Percentiles rank a stretch among this genome's conserved stretches.
Evolutionary conservation across 192 early-diverging fungal genomes (phyloP).

Genomic region (Entophlyctis helioformis): DNA sequence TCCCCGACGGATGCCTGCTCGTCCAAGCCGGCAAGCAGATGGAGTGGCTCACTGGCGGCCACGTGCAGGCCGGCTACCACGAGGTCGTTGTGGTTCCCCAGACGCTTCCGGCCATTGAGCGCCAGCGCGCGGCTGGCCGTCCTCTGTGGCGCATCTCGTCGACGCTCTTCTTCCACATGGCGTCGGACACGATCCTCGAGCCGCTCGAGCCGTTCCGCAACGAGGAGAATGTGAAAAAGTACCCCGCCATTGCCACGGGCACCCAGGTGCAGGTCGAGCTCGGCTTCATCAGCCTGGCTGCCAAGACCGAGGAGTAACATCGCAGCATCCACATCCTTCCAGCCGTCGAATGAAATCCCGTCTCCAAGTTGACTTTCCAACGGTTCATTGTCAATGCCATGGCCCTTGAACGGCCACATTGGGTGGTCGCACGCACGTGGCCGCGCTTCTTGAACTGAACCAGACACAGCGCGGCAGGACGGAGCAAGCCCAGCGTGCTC

Average conservation of each 20-base stretch:
- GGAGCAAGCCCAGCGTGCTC: background rate
- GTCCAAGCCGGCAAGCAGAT: constrained; percentile 51
- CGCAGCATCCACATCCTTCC: too few relatives aligned
- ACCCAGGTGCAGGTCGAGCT: constrained; percentile 55
- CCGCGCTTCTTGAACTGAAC: too few relatives aligned
- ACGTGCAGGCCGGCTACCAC: constrained; percentile 53
- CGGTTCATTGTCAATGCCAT: too few relatives aligned
- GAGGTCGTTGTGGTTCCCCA: constrained; percentile 53
- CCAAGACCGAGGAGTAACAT: too few relatives aligned
- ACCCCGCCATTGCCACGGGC: constrained; percentile 47
- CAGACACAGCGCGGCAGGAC: too few relatives aligned
- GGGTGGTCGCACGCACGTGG: too few relatives aligned
- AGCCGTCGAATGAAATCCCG: too few relatives aligned
- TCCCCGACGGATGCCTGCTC: constrained; percentile 53
- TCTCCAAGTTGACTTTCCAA: too few relatives aligned
- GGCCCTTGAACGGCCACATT: too few relatives aligned
- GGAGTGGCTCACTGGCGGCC: constrained; percentile 57
- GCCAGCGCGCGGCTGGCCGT: constrained; percentile 27
- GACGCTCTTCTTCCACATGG: constrained; percentile 61
- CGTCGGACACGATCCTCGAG: constrained; percentile 45
- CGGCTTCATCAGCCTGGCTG: constrained; percentile 50
- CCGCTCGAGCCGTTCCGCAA: constrained; percentile 37
- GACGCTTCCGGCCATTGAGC: constrained; percentile 39
- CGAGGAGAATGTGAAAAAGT: constrained; percentile 21
- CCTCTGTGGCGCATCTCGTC: constrained; percentile 63